A percentile compares a stretch with the other conserved stretches of the same genome.
These are phyloP conservation scores for Stentor roeselii DNA, from an alignment of 73 alveolate genomes.

Conservation along the genomic window DNA sequence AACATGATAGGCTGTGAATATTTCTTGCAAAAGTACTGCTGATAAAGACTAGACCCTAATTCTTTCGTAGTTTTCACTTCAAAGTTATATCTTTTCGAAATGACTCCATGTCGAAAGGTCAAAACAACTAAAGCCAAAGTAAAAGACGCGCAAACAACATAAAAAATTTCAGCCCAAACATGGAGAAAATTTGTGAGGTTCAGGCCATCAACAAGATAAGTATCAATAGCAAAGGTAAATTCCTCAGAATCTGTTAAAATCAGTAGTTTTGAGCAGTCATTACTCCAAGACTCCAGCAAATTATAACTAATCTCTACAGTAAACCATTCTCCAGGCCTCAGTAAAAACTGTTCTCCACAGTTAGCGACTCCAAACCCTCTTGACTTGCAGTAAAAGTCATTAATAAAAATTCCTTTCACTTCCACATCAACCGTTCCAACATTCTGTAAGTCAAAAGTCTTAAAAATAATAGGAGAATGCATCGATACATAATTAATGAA, in stretches of 20 bases:
- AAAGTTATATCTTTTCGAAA: too few species aligned
- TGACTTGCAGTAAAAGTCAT: neutral
- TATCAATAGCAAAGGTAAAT: neutral
- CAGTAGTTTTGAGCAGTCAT: neutral
- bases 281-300: neutral
- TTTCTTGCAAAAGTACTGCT: neutral
- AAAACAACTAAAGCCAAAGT: neutral
- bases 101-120: neutral
- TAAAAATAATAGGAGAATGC: neutral
- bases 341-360: neutral
- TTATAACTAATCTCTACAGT: neutral
- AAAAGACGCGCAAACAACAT: neutral
- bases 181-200: too few species aligned
- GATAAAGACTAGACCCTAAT: neutral
- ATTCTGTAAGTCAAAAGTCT: neutral
- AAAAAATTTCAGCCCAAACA: neutral
- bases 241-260: neutral
- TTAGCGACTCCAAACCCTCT: neutral
- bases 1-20: neutral
- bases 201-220: neutral
- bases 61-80: neutral
- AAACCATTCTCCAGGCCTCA: neutral
- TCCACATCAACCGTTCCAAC: neutral
- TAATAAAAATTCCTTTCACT: too few species aligned
- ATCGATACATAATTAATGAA: too few species aligned